A percentile compares a stretch with the other conserved stretches of the same genome.
Conservation (phyloP, 2,329 filamentous ascomycete species). For the Paecilomyces niveus region DNA sequence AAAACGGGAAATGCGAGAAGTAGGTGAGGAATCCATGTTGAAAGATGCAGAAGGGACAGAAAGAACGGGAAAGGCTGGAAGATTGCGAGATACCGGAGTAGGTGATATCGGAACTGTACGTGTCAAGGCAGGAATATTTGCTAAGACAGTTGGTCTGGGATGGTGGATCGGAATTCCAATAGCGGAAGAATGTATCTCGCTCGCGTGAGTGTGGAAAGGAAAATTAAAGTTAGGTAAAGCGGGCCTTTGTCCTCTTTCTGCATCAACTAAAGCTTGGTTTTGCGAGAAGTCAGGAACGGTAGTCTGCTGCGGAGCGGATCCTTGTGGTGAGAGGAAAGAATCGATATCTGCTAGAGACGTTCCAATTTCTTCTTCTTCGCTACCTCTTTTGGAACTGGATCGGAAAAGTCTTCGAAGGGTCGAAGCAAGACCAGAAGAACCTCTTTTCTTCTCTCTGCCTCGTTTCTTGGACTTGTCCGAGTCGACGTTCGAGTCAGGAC, state of each 20-base stretch:
- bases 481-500: not conserved
- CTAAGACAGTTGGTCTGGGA: not conserved
- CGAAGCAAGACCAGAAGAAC: conserved; percentile 4
- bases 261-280: not conserved
- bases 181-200: not conserved
- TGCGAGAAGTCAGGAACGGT: not conserved
- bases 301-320: not conserved
- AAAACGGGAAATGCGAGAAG: conserved; percentile 23
- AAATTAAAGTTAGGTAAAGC: not conserved
- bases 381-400: conserved; percentile 3
- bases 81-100: not conserved
- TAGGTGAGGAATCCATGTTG: not conserved
- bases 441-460: conserved; percentile 3
- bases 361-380: not conserved
- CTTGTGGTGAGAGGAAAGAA: not conserved
- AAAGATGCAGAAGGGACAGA: conserved; percentile 8
- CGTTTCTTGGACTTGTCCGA: not conserved
- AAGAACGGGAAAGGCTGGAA: conserved; percentile 6
- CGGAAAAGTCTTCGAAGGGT: conserved; percentile 7
- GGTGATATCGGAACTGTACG: not conserved
- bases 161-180: not conserved
- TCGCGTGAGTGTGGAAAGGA: not conserved
- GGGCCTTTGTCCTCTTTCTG: not conserved
- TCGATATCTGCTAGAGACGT: not conserved
- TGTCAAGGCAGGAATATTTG: not conserved